Evolutionary conservation across 768 basidiomycete genomes (phyloP).

Genomic region (Macrolepiota fuliginosa): DNA sequence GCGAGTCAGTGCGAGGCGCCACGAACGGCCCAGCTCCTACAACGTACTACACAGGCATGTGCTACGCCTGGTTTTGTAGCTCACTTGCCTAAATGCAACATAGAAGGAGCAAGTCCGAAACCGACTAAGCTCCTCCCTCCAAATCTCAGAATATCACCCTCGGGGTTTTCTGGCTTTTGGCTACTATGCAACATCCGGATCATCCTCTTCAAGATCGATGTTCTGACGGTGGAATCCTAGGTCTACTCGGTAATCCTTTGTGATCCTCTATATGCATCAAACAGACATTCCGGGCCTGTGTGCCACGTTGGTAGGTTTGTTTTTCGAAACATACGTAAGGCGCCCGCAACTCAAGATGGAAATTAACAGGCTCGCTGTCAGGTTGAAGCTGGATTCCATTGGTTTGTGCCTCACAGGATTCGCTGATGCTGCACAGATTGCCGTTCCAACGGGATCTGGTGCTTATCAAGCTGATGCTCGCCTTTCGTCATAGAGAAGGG

Average conservation of each 20-base stretch:
- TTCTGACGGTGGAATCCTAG: not conserved
- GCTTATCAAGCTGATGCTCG: too few relatives aligned
- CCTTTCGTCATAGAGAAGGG: too few relatives aligned
- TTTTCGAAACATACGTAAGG: not conserved
- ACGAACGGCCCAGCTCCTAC: too few relatives aligned
- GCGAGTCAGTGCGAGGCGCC: too few relatives aligned
- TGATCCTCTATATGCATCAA: not conserved
- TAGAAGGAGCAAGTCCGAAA: too few relatives aligned
- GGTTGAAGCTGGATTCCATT: not conserved
- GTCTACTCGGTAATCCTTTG: not conserved
- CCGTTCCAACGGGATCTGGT: too few relatives aligned
- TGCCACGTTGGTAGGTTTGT: not conserved
- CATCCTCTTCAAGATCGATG: not conserved
- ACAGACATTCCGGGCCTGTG: not conserved
- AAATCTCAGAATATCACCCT: too few relatives aligned
- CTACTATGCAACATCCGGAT: not conserved
- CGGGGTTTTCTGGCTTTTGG: too few relatives aligned
- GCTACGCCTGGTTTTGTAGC: too few relatives aligned
- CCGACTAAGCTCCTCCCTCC: too few relatives aligned
- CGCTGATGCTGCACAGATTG: not conserved
- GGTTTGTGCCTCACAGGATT: not conserved
- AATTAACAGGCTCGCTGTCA: not conserved
- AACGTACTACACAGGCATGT: too few relatives aligned
- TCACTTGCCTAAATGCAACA: too few relatives aligned
- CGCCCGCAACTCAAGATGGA: not conserved